These are phyloP conservation scores for Lasiosphaeriaceae sp. DNA, from an alignment of 495 filamentous ascomycete species.

Conservation along the genomic window DNA sequence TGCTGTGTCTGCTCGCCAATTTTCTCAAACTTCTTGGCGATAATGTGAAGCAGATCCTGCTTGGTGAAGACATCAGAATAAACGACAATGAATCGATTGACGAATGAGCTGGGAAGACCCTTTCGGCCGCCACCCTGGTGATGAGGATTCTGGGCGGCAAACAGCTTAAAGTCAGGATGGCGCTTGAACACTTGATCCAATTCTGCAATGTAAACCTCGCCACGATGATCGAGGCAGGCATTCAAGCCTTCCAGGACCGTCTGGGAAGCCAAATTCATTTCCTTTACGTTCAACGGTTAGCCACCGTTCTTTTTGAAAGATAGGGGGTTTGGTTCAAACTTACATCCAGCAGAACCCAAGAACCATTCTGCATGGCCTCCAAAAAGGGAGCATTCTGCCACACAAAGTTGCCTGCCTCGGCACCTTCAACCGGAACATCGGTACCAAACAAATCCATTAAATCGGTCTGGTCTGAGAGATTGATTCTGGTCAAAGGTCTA, in stretches of 20 bases:
- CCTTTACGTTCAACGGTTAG: conserved; percentile 27
- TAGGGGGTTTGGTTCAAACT: not conserved
- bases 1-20: conserved; percentile 52
- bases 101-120: conserved; percentile 90
- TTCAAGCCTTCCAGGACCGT: conserved; percentile 96
- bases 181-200: conserved; percentile 88
- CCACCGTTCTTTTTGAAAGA: conserved; percentile 2
- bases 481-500: conserved; percentile 82
- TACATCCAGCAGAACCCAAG: conserved; percentile 87
- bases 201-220: conserved; percentile 92
- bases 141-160: conserved; percentile 97
- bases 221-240: conserved; percentile 94
- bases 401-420: conserved; percentile 77
- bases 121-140: conserved; percentile 95
- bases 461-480: conserved; percentile 96
- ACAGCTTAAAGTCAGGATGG: conserved; percentile 84
- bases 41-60: conserved; percentile 78
- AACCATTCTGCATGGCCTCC: conserved; percentile 89
- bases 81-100: conserved; percentile 96
- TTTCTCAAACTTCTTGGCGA: conserved; percentile 65
- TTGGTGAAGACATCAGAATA: conserved; percentile 86
- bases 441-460: conserved; percentile 96
- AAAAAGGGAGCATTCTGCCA: conserved; percentile 97
- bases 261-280: conserved; percentile 98
- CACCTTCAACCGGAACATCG: conserved; percentile 90